These are phyloP conservation scores for Debaryomycetaceae sp. DNA, from an alignment of 1,139 yeast species.

Conservation along the genomic window DNA sequence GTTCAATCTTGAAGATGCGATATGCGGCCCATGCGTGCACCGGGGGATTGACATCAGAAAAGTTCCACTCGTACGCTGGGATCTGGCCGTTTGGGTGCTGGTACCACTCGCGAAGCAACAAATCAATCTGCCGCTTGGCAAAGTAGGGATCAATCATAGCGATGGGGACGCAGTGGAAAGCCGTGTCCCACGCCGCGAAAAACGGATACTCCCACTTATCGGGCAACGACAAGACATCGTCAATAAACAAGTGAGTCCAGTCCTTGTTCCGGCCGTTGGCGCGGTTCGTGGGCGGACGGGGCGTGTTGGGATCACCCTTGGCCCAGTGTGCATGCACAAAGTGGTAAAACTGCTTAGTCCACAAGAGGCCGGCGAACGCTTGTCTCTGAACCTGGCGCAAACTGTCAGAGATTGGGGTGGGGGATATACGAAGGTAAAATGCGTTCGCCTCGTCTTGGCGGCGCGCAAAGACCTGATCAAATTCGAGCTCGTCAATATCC, in stretches of 20 bases:
- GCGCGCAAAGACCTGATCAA: slow-evolving; percentile 61
- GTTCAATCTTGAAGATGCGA: slow-evolving; percentile 80
- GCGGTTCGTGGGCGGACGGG: slow-evolving; percentile 70
- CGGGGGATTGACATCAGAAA: slow-evolving; percentile 92
- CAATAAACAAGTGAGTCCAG: slow-evolving; percentile 86
- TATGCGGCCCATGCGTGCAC: slow-evolving; percentile 97
- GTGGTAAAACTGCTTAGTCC: slow-evolving; percentile 92
- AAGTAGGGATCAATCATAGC: slow-evolving; percentile 94
- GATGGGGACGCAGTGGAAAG: slow-evolving; percentile 89
- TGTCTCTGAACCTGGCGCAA: slow-evolving; percentile 83
- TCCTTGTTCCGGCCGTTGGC: slow-evolving; percentile 76
- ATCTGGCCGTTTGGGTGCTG: slow-evolving; percentile 99
- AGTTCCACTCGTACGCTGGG: slow-evolving; percentile 98
- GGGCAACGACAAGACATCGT: slow-evolving; percentile 83
- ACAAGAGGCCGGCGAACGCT: slow-evolving; percentile 86
- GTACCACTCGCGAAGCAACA: slow-evolving; percentile 91
- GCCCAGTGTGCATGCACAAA: slow-evolving; percentile 86
- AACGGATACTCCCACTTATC: slow-evolving; percentile 98
- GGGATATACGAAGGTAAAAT: slow-evolving; percentile 84
- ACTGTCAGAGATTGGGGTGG: slow-evolving; percentile 76
- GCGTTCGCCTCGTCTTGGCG: slow-evolving; percentile 90
- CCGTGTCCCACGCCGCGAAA: slow-evolving; percentile 97
- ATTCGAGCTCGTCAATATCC: slow-evolving; percentile 66
- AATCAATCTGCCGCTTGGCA: slow-evolving; percentile 82
- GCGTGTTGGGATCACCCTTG: slow-evolving; percentile 73